Evolutionary conservation across 2,329 filamentous ascomycete species (phyloP), one percentile per base, ranked within the genome.

Genomic region (Colletotrichum lentis): DNA sequence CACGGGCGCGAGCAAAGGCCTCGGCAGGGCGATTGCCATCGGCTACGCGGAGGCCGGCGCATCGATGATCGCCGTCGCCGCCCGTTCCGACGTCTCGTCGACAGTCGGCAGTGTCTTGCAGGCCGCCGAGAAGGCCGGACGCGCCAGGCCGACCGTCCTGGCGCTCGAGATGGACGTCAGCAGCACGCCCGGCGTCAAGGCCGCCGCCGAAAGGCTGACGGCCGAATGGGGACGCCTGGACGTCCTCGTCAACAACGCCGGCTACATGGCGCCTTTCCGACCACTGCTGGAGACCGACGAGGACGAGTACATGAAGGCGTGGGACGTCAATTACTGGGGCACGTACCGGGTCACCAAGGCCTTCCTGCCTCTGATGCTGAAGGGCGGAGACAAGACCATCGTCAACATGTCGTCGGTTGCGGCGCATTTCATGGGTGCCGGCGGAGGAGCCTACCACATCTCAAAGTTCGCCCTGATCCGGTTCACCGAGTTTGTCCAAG

Each of bases 31-130:
- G 16, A 85, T 82, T 3, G 86, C 86, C 1, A 73, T 85, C n/a
- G 82, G 84, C 11, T 90, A 83, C 71, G 87, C 86, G 22, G 77
- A 77, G 71, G 86, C 86, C 5, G 84, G 84, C 5, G 83, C 82
- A 37, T 79, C 82, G 0, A 74, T 77, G 35, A 85, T 90, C 64
- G 83, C 82, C 18, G 77, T 90, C 22, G 82, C 78, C 7, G 86
- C 86, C 0, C 83, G 88, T 24, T 85, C 82, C 3, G 72, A 76
- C n/a, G 76, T 86, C 5, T 72, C 77, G 5, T 75, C 77, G 0
- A 73, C 83, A 0, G 65, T 71, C 72, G 67, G 72, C 2, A 75
- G 73, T 6, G 80, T 83, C 3, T 75, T 76, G 11, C 71, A 75
- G 11, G 80, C 78, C 2, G 78, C 78, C 1, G 69, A 70, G 2